These are phyloP conservation scores for Verticillium nubilum DNA, from an alignment of 2,329 filamentous ascomycete genomes.

Conservation along the genomic window DNA sequence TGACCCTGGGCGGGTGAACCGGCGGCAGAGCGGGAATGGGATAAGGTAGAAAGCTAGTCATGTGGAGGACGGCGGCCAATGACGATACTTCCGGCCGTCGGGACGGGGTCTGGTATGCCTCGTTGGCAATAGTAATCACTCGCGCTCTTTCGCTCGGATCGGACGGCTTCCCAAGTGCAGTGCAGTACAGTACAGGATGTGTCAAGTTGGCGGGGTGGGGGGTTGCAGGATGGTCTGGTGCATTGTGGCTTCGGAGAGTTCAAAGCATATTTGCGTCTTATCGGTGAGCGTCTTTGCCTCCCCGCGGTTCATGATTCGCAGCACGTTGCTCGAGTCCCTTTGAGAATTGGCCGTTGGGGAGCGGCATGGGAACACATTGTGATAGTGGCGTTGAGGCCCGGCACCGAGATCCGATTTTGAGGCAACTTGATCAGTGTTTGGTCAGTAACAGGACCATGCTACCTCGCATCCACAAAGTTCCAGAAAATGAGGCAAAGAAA, in stretches of 20 bases:
- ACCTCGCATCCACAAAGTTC: not conserved
- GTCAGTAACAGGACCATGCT: not conserved
- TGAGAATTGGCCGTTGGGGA: not conserved
- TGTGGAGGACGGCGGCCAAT: not conserved
- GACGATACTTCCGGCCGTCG: not conserved
- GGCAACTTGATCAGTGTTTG: too few relatives aligned
- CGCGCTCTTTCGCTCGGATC: not conserved
- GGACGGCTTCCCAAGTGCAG: not conserved
- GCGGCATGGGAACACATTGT: not conserved
- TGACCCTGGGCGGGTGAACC: not conserved
- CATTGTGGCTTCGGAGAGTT: not conserved
- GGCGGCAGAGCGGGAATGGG: not conserved
- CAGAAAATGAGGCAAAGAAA: not conserved
- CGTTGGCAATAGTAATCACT: not conserved
- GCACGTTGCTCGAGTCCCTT: not conserved
- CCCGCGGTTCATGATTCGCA: not conserved
- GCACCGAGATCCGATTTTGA: not conserved
- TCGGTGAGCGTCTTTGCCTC: not conserved
- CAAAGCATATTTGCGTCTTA: not conserved
- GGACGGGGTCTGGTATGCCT: not conserved
- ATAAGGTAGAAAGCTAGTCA: not conserved
- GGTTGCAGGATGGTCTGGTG: not conserved
- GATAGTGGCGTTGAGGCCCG: not conserved
- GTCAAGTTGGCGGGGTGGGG: not conserved
- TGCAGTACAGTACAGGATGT: not conserved